Base-by-base conservation (phyloP, 2,329 filamentous ascomycete genomes). In the Aspergillus novoparasiticus region DNA sequence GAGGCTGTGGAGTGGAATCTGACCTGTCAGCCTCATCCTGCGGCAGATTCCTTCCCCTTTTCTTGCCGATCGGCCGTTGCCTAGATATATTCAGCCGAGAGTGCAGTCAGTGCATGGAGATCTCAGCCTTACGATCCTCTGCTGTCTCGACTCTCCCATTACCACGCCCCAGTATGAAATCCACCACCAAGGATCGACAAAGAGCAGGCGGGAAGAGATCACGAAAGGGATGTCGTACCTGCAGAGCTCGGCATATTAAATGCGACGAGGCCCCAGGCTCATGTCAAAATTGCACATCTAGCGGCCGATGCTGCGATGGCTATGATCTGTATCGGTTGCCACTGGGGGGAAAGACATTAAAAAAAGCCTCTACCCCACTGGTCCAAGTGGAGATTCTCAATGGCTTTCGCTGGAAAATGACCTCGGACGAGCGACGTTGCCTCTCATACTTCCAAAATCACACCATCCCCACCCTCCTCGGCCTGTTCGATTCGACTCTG, bases 401-500 rank as follows among this genome's bases (percentile, higher is more conserved):
- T 54, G 58, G 58, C 1, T 60, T 60, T 14, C 30, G 21, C 34
- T 61, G 59, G 59, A 34, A 21, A 6, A 57, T 61, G 19, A 59
- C 57, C 11, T 59, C 57, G n/a, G 58, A 60, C 10, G 58, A 60
- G 36, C 50, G 58, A 14, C 58, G 48, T 8, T 60, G 58, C n/a
- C 50, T 60, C 19, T 28, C 39, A 11, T 54, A 45, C 6, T 39
- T 60, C 26, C 48, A 60, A 21, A 12, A 39, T 1, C 58, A 54
- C 19, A 60, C 58, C 2, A 16, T 54, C 3, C 58, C 50, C 10
- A 32, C 21, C 1, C 23, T 43, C 11, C 48, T 54, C 28, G 51
- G 48, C 14, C 43, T n/a, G 3, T 55, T 54, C 8, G 58, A 55
- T 39, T 60, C 58, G 5, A 14, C 21, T 0, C 14, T 60, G 3